Conservation (phyloP, 352 stramenopile genomes). For the Phytopythium sindhum region DNA sequence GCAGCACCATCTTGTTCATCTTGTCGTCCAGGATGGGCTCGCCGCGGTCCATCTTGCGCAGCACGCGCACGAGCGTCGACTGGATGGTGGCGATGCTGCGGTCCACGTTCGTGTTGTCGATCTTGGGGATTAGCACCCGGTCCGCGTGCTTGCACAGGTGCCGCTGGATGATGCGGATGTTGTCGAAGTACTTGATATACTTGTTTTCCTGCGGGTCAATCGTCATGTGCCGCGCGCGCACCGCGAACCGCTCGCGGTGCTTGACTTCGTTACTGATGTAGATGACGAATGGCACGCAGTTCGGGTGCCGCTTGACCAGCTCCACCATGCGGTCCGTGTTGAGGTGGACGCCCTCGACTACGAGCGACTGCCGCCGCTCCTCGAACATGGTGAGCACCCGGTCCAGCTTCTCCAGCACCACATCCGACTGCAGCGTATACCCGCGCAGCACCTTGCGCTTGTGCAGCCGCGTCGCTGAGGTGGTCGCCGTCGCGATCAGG, state of each 20-base stretch:
- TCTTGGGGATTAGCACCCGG: slow-evolving; percentile 84
- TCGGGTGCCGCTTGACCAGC: slow-evolving; percentile 77
- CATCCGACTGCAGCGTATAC: slow-evolving; percentile 79
- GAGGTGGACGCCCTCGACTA: slow-evolving; percentile 85
- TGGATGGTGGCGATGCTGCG: slow-evolving; percentile 84
- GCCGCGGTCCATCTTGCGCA: slow-evolving; percentile 74
- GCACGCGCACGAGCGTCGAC: slow-evolving; percentile 77
- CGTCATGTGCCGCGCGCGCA: slow-evolving; percentile 85
- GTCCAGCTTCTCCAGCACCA: slow-evolving; percentile 84
- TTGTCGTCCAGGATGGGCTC: slow-evolving; percentile 73
- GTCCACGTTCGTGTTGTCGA: slow-evolving; percentile 89
- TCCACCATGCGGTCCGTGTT: slow-evolving; percentile 81
- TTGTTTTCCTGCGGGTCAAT: slow-evolving; percentile 88
- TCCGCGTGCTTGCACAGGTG: slow-evolving; percentile 84
- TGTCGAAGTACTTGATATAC: slow-evolving; percentile 91
- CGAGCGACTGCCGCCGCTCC: slow-evolving; percentile 71
- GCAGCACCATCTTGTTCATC: slow-evolving; percentile 80
- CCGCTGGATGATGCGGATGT: slow-evolving; percentile 87
- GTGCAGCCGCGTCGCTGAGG: slow-evolving; percentile 71
- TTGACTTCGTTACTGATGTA: slow-evolving; percentile 90
- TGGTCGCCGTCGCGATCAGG: slow-evolving; percentile 30
- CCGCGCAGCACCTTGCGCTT: slow-evolving; percentile 80
- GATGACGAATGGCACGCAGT: slow-evolving; percentile 85
- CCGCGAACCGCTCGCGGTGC: slow-evolving; percentile 82
- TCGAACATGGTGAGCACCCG: slow-evolving; percentile 85